Base-by-base conservation (phyloP, 768 basidiomycete genomes). In the Suillus subaureus region DNA sequence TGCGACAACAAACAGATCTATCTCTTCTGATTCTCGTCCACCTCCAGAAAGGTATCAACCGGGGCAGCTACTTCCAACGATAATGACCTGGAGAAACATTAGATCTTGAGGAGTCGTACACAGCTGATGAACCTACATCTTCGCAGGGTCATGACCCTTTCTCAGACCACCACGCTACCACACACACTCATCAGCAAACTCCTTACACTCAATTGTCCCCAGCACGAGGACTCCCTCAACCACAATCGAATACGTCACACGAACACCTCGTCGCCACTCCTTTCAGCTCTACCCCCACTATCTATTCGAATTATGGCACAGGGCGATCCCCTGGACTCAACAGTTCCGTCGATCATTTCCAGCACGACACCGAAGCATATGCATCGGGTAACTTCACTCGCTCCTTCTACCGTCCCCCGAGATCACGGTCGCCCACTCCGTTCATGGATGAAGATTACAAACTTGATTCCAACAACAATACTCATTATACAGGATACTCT, bases 341-440 rank as follows among this genome's bases (percentile, higher is more conserved):
- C 23, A 55, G 39, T 16, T 67, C 69, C 6, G 67, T 87, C 16
- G 87, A 88, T 69, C 87, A 89, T 73, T 90, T 89, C 73, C 80
- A 81, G 51, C 82, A 87, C 61, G 89, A 91, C 70, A 78, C 85
- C 0, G 90, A 90, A 70, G 89, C 88, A 3, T 92, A 89, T 68
- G 82, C 91, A 11, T 89, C 90, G 0, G 90, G 88, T 8, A 82
- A 82, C 63, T 78, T 82, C 68, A 79, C 85, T 8, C 84, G 84
- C 13, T 77, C 83, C 39, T 76, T 81, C 1, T 84, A 82, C 69
- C 78, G 75, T 7, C 80, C 82, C 4, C 83, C 89, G 37, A 85
- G 89, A 57, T 92, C 91, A 23, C 87, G 91, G 28, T 93, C 91
- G 3, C 90, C 91, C 0, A 92, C 91, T 4, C 91, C 91, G 12